Percentiles rank a stretch among this genome's conserved stretches.
Conservation (phyloP, 1,139 yeast species). For the Diutina scorzettiae region DNA sequence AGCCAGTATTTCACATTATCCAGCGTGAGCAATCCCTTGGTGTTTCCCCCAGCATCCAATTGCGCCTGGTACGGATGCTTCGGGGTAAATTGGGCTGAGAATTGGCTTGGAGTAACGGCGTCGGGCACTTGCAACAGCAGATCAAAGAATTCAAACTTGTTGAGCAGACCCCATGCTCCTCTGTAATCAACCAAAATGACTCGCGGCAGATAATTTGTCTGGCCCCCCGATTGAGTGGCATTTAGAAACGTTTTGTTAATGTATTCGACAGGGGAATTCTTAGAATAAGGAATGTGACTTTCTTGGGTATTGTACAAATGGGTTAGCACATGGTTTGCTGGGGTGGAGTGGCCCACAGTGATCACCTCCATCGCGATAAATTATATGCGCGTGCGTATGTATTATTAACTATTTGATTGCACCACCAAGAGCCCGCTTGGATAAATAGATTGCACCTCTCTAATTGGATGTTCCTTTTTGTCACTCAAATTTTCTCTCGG, state of each 20-base stretch:
- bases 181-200: not conserved
- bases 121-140: not conserved
- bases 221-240: not conserved
- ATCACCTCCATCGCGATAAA: conserved; percentile 2
- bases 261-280: not conserved
- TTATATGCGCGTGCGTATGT: too few species aligned
- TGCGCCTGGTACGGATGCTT: not conserved
- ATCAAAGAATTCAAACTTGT: conserved; percentile 1
- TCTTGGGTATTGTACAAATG: conserved; percentile 2
- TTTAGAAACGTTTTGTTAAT: not conserved
- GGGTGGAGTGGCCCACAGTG: not conserved
- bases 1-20: not conserved
- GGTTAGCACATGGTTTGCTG: not conserved
- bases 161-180: not conserved
- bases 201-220: not conserved
- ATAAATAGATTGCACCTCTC: conserved; percentile 22
- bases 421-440: conserved; percentile 34
- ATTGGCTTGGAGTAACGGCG: not conserved
- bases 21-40: not conserved
- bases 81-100: not conserved
- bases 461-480: conserved; percentile 11
- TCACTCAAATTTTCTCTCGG: conserved; percentile 24
- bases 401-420: conserved; percentile 12
- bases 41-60: not conserved
- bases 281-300: not conserved